These are phyloP conservation scores for Colletotrichum sp. DNA, from an alignment of 2,329 filamentous ascomycete species.

Conservation along the genomic window DNA sequence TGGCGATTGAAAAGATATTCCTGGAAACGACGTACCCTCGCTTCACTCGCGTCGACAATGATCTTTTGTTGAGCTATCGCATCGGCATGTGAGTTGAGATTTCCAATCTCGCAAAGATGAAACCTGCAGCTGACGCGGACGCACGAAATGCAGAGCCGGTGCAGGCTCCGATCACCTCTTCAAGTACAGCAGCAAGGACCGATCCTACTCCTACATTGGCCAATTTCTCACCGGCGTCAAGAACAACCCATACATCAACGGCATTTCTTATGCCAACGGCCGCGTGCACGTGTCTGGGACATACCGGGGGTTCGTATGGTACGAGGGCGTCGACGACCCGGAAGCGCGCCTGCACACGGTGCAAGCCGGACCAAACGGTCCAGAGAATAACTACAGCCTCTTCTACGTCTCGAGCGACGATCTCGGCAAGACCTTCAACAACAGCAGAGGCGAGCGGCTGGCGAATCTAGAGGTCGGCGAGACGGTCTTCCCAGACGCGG, in stretches of 20 bases:
- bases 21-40: constrained; percentile 14
- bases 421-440: not conserved
- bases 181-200: not conserved
- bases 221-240: constrained; percentile 17
- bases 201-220: constrained; percentile 10
- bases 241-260: constrained; percentile 17
- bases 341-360: constrained; percentile 7
- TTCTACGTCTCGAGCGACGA: constrained; percentile 19
- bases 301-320: constrained; percentile 18
- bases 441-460: not conserved
- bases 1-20: constrained; percentile 13
- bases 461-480: constrained; percentile 12
- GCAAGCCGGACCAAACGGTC: constrained; percentile 15
- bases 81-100: constrained; percentile 13
- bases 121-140: not conserved
- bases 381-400: constrained; percentile 17
- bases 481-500: constrained; percentile 12
- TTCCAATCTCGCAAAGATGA: not conserved
- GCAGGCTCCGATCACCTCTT: constrained; percentile 17
- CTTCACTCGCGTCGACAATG: constrained; percentile 1
- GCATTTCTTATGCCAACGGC: constrained; percentile 14
- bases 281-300: constrained; percentile 16
- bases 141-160: not conserved
- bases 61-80: constrained; percentile 11
- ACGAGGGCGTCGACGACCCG: constrained; percentile 16